Evolutionary conservation across 805 yeast species (phyloP).

Genomic region (Saccharomycodes ludwigii): DNA sequence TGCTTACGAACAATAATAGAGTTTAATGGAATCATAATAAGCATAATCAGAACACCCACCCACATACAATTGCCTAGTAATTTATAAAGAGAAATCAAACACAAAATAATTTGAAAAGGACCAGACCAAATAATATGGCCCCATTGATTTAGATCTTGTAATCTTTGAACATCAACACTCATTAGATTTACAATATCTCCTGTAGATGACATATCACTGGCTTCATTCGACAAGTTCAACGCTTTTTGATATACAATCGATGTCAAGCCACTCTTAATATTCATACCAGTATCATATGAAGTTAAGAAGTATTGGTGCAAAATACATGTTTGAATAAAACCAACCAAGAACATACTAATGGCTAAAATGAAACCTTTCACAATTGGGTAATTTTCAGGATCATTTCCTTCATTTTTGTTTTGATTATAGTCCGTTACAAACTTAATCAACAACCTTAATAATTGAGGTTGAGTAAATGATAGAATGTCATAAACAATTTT

Average conservation of each 20-base stretch:
- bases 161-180: constrained; percentile 87
- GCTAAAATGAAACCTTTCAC: constrained; percentile 70
- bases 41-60: constrained; percentile 80
- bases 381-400: constrained; percentile 42
- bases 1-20: constrained; percentile 54
- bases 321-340: constrained; percentile 65
- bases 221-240: constrained; percentile 55
- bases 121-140: constrained; percentile 84
- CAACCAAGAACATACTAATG: constrained; percentile 57
- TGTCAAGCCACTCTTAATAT: constrained; percentile 56
- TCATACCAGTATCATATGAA: constrained; percentile 66
- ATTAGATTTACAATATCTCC: constrained; percentile 91
- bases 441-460: constrained; percentile 52
- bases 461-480: constrained; percentile 80
- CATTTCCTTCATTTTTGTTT: constrained; percentile 9
- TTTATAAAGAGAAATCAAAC: constrained; percentile 60
- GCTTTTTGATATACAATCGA: constrained; percentile 60
- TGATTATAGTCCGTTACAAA: constrained; percentile 37
- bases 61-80: constrained; percentile 86
- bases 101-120: constrained; percentile 73
- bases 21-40: constrained; percentile 70
- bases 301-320: constrained; percentile 72
- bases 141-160: constrained; percentile 71
- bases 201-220: constrained; percentile 58
- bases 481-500: constrained; percentile 66